These are phyloP conservation scores for Drosera spatulata DNA, from an alignment of 179 eudicot species.

Conservation along the genomic window DNA sequence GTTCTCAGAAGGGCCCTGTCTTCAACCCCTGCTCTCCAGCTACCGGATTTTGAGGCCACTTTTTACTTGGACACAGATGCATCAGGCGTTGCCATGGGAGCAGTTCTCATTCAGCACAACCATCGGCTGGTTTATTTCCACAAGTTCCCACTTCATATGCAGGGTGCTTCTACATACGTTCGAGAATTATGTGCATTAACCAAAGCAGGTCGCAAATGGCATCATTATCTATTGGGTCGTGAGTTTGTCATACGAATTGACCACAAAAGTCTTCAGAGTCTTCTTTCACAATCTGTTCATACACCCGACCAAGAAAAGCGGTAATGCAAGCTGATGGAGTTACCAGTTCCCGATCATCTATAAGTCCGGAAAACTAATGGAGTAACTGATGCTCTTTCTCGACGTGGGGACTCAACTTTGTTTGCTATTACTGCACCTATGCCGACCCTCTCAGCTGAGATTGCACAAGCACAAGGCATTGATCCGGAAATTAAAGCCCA, in stretches of 20 bases:
- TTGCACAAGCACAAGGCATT: no score
- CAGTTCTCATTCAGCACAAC: slow-evolving; percentile 1
- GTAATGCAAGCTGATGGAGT: no score
- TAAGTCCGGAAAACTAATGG: no score
- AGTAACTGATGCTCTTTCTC: no score
- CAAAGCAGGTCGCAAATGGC: background rate
- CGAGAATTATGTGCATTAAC: background rate
- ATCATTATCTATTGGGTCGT: slow-evolving; percentile 1
- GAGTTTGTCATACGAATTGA: slow-evolving; percentile 2
- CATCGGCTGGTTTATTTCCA: background rate
- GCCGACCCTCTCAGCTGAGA: no score
- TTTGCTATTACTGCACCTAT: no score
- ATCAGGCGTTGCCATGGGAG: background rate
- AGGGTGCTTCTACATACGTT: no score
- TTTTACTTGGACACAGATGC: slow-evolving; percentile 4
- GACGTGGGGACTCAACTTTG: no score
- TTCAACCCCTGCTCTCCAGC: background rate
- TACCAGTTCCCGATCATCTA: no score
- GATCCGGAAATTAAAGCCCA: no score
- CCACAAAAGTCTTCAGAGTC: background rate
- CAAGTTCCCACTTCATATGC: background rate
- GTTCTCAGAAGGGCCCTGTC: slow-evolving; percentile 1
- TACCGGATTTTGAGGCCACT: background rate
- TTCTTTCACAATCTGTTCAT: no score
- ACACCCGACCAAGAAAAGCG: no score